phyloP scores from a whole-genome alignment of 805 yeast genomes.

The Kluyveromyces nonfermentans region DNA sequence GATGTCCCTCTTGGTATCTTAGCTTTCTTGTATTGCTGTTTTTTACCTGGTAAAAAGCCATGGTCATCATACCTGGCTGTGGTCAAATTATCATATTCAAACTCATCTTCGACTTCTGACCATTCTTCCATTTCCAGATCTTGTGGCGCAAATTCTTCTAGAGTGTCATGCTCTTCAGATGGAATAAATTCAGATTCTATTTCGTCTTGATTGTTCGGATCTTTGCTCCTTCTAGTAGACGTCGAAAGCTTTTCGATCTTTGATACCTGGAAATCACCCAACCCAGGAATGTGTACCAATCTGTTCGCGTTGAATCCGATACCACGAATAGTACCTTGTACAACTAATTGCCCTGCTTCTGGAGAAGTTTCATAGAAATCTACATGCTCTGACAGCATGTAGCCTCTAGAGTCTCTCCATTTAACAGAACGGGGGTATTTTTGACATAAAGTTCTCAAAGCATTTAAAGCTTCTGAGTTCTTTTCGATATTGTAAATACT shows the following conservation, averaged over 20 bases:
- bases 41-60: conserved; percentile 31
- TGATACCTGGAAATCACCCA: conserved; percentile 78
- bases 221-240: conserved; percentile 24
- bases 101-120: conserved; percentile 27
- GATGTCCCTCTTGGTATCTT: conserved; percentile 69
- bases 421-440: conserved; percentile 73
- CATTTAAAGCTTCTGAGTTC: conserved; percentile 59
- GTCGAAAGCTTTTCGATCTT: conserved; percentile 45
- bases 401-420: conserved; percentile 94
- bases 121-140: conserved; percentile 40
- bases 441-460: conserved; percentile 71
- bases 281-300: conserved; percentile 76
- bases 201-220: conserved; percentile 10
- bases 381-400: conserved; percentile 64
- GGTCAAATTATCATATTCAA: conserved; percentile 23
- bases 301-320: conserved; percentile 70
- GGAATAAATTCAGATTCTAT: conserved; percentile 25
- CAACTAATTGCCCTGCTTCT: conserved; percentile 36
- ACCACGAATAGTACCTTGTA: conserved; percentile 85
- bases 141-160: conserved; percentile 52
- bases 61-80: conserved; percentile 34
- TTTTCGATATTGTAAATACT: conserved; percentile 64
- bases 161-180: conserved; percentile 41
- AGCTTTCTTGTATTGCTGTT: conserved; percentile 23
- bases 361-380: conserved; percentile 21